A percentile compares a stretch with the other conserved stretches of the same genome.
Evolutionary conservation across 1,284 basidiomycete species (phyloP).

Genomic region (Trichosporon sp.): DNA sequence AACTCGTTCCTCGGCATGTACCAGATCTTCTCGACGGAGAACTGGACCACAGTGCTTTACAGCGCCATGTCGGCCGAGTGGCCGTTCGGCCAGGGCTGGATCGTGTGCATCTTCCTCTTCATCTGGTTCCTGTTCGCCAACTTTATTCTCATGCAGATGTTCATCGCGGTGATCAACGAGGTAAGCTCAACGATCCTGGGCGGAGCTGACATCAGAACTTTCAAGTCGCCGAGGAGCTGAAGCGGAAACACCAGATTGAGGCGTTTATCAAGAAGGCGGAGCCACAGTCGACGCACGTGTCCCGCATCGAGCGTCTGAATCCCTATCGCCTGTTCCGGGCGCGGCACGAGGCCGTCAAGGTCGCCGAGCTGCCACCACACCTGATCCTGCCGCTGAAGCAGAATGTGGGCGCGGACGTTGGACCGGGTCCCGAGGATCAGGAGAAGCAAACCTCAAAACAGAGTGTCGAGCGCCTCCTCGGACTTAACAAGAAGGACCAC

Average conservation of each 20-base stretch:
- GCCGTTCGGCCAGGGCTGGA: conserved; percentile 69
- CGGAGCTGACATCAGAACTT: conserved; percentile 67
- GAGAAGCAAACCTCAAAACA: conserved; percentile 31
- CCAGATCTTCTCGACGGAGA: conserved; percentile 87
- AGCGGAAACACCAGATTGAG: conserved; percentile 78
- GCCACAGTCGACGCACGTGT: conserved; percentile 57
- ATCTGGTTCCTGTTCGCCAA: conserved; percentile 93
- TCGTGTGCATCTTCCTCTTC: conserved; percentile 75
- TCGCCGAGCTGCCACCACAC: conserved; percentile 70
- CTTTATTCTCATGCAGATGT: conserved; percentile 95
- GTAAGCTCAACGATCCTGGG: conserved; percentile 35
- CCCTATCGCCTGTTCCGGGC: conserved; percentile 82
- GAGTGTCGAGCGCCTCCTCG: conserved; percentile 42
- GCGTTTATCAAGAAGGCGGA: conserved; percentile 59
- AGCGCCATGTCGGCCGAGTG: conserved; percentile 65
- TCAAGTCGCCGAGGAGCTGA: conserved; percentile 86
- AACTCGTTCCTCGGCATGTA: conserved; percentile 89
- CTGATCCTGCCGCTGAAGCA: conserved; percentile 76
- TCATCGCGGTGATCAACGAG: conserved; percentile 97
- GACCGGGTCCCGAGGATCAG: conserved; percentile 23
- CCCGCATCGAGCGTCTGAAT: conserved; percentile 78
- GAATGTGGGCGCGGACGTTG: conserved; percentile 67
- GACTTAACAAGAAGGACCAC: conserved; percentile 33
- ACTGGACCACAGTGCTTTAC: conserved; percentile 89
- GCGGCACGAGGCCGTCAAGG: conserved; percentile 71